Conservation (phyloP, 192 early-diverging fungal genomes). For the Spizellomyces punctatus region DNA sequence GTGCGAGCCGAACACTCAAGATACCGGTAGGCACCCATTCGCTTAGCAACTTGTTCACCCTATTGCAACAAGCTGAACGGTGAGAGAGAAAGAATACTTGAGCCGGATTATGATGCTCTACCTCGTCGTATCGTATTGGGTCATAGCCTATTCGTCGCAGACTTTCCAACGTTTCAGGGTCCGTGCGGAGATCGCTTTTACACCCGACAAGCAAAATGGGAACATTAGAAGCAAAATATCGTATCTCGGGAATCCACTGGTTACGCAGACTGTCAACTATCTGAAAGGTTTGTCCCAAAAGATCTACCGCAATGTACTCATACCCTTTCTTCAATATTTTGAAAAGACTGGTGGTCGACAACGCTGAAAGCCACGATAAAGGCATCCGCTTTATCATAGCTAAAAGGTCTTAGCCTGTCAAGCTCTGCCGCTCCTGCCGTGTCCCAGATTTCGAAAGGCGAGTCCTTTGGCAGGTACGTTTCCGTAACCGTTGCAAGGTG, state of each 20-base stretch:
- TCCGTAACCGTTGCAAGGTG: slow-evolving; percentile 13
- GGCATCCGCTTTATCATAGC: slow-evolving; percentile 26
- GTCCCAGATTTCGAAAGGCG: slow-evolving; percentile 25
- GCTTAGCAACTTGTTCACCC: slow-evolving; percentile 70
- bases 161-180: too few species aligned
- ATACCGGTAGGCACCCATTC: slow-evolving; percentile 82
- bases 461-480: background rate
- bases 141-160: too few species aligned
- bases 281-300: background rate
- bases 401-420: slow-evolving; percentile 34
- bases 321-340: slow-evolving; percentile 35
- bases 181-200: slow-evolving; percentile 40
- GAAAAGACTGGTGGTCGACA: slow-evolving; percentile 20
- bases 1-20: slow-evolving; percentile 89
- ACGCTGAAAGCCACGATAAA: slow-evolving; percentile 23
- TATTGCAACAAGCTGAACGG: slow-evolving; percentile 8
- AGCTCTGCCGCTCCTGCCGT: slow-evolving; percentile 30
- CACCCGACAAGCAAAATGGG: slow-evolving; percentile 46
- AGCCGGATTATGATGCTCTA: too few species aligned
- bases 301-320: background rate
- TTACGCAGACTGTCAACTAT: background rate
- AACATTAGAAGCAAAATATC: slow-evolving; percentile 32
- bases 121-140: too few species aligned
- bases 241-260: slow-evolving; percentile 49
- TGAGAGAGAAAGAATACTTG: too few species aligned